Evolutionary conservation across 2,329 filamentous ascomycete genomes (phyloP), one percentile per base, ranked within the genome.

Genomic region (Fusarium sp.): DNA sequence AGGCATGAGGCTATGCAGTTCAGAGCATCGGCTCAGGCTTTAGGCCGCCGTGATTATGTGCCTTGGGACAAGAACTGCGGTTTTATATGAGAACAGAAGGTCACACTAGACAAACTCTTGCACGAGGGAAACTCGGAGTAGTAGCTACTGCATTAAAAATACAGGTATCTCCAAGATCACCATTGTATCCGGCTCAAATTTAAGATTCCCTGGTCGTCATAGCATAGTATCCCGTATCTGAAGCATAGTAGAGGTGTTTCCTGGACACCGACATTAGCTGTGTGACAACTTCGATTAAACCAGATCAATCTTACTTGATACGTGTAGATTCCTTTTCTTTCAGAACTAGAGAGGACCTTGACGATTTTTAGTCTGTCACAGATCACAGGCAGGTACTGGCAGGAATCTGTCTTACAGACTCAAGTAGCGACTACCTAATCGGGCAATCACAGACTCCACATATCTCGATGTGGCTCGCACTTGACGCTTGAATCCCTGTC

Each of bases 381-480:
- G 7, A 20, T 29, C 43, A 29, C 32, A 6, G 11, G 4, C 22
- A 22, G 30, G 20, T 12, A 47, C 27, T 57, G 25, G 12, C 22
- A 38, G 41, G 32, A 34, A 51, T 10, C 27, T 24, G 30, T 55
- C 8, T 15, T 53, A 38, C 40, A 20, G 51, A 61, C 45, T 58
- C 55, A 51, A 52, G 46, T 70, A 61, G 51, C 57, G 48, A 74
- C 51, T 72, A 32, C 72, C 72, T 40, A 59, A 71, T 67, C 48
- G 62, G 72, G 72, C 44, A 74, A 71, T 57, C 55, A 18, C 41
- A 60, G 16, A 53, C 52, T 64, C 61, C 60, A 52, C 55, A 49
- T 46, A 18, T 12, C 6, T 47, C 25, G 22, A 57, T 52, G 56
- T 40, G 29, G 51, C 49, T 44, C 22, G 41, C 41, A 44, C 41